phyloP scores from a whole-genome alignment of 2,329 filamentous ascomycete species.

The Dothideomycetes sp. region DNA sequence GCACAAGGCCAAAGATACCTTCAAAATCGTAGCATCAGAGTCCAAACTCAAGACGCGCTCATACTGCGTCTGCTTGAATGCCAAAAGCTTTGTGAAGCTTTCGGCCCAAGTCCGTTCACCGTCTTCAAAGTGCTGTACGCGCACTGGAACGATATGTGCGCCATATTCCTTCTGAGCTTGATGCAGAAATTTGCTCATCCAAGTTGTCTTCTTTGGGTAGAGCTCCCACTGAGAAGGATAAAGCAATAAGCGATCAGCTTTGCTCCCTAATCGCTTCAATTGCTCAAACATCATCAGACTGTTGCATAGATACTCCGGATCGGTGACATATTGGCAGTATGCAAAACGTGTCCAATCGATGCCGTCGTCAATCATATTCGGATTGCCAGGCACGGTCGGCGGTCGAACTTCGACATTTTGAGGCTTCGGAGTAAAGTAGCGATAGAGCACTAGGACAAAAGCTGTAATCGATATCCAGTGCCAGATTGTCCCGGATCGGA shows the following conservation, averaged over 20 bases:
- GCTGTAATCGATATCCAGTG: conserved; percentile 6
- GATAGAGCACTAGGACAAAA: background rate
- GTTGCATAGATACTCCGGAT: conserved; percentile 31
- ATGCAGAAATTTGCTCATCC: conserved; percentile 31
- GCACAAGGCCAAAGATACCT: conserved; percentile 7
- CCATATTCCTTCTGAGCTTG: conserved; percentile 37
- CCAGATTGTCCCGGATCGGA: conserved; percentile 5
- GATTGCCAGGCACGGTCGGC: no score
- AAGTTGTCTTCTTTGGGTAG: conserved; percentile 1
- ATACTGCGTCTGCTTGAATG: conserved; percentile 56
- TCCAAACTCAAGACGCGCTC: conserved; percentile 46
- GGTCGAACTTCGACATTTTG: background rate
- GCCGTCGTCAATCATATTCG: conserved; percentile 3
- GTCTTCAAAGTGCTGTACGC: conserved; percentile 18
- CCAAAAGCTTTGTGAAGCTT: conserved; percentile 56
- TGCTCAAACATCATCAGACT: conserved; percentile 32
- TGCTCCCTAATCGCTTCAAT: conserved; percentile 26
- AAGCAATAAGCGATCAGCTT: conserved; percentile 32
- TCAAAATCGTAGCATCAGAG: conserved; percentile 50
- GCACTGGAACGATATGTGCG: conserved; percentile 36
- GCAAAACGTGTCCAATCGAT: conserved; percentile 28
- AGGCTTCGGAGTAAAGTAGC: background rate
- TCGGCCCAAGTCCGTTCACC: conserved; percentile 46
- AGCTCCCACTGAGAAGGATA: conserved; percentile 26
- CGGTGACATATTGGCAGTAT: conserved; percentile 33